These are phyloP conservation scores for Cephaloascus albidus DNA, from an alignment of 805 yeast species.

Conservation along the genomic window DNA sequence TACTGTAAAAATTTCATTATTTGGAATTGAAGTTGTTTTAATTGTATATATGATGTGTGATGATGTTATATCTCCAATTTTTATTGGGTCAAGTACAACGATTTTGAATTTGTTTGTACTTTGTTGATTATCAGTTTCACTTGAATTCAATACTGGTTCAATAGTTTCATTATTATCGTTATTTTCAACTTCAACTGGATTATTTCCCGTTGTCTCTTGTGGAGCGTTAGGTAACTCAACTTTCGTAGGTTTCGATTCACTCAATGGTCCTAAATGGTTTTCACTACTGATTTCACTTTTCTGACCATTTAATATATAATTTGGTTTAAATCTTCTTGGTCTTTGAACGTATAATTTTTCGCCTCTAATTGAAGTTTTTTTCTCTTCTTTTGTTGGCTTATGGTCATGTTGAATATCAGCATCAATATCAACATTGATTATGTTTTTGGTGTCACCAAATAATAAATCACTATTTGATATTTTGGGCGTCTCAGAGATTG, in stretches of 20 bases:
- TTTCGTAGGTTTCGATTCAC: not conserved
- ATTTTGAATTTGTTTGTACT: conserved; percentile 37
- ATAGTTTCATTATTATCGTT: conserved; percentile 3
- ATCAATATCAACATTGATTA: conserved; percentile 12
- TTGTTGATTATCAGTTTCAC: conserved; percentile 2
- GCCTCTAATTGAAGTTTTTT: conserved; percentile 1
- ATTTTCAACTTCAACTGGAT: not conserved
- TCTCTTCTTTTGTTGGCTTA: too few species aligned
- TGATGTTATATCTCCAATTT: conserved; percentile 82
- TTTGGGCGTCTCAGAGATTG: conserved; percentile 5
- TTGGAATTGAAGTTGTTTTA: conserved; percentile 25
- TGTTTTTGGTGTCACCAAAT: conserved; percentile 23
- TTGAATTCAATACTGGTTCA: conserved; percentile 2
- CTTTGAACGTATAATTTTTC: conserved; percentile 1
- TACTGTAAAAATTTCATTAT: conserved; percentile 30
- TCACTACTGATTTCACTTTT: not conserved
- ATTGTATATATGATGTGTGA: conserved; percentile 87
- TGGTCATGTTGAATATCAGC: too few species aligned
- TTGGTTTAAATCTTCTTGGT: not conserved
- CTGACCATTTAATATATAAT: not conserved
- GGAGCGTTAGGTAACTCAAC: not conserved
- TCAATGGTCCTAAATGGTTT: not conserved
- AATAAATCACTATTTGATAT: conserved; percentile 15
- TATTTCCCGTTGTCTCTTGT: not conserved
- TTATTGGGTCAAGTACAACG: conserved; percentile 81